These are phyloP conservation scores for Cardamine occulta DNA, from an alignment of 345 rosid genomes.

Conservation along the genomic window DNA sequence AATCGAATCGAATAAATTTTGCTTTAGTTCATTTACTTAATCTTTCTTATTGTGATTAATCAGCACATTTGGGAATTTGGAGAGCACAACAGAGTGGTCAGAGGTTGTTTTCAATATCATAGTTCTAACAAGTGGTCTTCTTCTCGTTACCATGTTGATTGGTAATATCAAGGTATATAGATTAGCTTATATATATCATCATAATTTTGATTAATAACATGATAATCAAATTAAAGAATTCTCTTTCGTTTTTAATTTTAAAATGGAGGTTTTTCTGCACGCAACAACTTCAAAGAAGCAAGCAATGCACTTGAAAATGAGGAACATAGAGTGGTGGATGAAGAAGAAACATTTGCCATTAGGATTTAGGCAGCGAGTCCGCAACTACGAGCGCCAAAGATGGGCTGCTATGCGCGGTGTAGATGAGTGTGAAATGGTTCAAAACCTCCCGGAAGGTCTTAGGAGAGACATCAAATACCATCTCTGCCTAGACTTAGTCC, in stretches of 20 bases:
- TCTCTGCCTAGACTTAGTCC: conserved; percentile 86
- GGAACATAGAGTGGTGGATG: conserved; percentile 99
- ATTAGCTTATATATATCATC: not conserved
- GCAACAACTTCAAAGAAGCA: conserved; percentile 97
- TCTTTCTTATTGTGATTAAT: not conserved
- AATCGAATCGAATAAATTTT: not conserved
- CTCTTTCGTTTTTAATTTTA: not conserved
- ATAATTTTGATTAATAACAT: not conserved
- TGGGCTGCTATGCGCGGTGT: conserved; percentile 99
- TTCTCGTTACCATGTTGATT: conserved; percentile 91
- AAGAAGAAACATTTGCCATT: conserved; percentile 78
- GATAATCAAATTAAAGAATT: not conserved
- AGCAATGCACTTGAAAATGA: conserved; percentile 97
- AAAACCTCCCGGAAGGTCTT: conserved; percentile 88
- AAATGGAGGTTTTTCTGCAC: conserved; percentile 72
- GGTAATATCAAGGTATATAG: conserved; percentile 88
- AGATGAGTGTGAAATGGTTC: conserved; percentile 84
- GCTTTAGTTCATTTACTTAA: not conserved
- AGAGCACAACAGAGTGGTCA: conserved; percentile 95
- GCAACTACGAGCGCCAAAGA: conserved; percentile 86
- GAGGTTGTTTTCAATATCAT: conserved; percentile 97
- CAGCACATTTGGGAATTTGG: conserved; percentile 94
- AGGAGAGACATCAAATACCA: conserved; percentile 96
- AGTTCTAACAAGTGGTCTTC: conserved; percentile 89
- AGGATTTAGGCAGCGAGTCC: conserved; percentile 86